Evolutionary conservation across 2,329 filamentous ascomycete species (phyloP).

Genomic region (Akanthomyces dipterigenus): DNA sequence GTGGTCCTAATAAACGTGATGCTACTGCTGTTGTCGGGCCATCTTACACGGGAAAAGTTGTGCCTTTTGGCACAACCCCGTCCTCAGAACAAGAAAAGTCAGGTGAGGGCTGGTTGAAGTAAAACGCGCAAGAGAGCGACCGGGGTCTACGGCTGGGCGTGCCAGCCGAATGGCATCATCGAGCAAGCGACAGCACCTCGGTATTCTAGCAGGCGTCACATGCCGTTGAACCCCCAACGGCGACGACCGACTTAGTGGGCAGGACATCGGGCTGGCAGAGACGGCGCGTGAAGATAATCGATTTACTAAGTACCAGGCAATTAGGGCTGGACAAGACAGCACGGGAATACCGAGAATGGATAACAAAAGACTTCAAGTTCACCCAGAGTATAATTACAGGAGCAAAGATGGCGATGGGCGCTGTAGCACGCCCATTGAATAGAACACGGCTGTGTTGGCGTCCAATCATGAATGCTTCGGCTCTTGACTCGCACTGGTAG

Average conservation of each 20-base stretch:
- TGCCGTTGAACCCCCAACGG: background rate
- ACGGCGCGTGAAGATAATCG: background rate
- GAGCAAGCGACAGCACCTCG: no score
- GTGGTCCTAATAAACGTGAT: no score
- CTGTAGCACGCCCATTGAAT: background rate
- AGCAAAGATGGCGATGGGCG: background rate
- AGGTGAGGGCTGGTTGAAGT: background rate
- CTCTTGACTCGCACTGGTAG: background rate
- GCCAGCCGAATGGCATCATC: no score
- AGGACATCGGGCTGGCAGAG: background rate
- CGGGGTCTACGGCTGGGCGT: no score
- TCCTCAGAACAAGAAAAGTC: background rate
- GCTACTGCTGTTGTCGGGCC: no score
- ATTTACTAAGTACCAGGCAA: no score
- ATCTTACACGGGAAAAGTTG: no score
- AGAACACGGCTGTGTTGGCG: background rate
- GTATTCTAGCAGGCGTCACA: background rate
- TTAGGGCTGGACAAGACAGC: background rate
- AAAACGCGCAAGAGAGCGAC: background rate
- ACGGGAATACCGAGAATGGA: background rate
- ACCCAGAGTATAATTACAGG: background rate
- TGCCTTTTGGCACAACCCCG: no score
- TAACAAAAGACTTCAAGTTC: background rate
- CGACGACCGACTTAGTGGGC: background rate
- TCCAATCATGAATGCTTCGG: background rate